Evolutionary conservation across 2,329 filamentous ascomycete genomes (phyloP), one percentile per base, ranked within the genome.

Genomic region (Leptosphaerulina australis): DNA sequence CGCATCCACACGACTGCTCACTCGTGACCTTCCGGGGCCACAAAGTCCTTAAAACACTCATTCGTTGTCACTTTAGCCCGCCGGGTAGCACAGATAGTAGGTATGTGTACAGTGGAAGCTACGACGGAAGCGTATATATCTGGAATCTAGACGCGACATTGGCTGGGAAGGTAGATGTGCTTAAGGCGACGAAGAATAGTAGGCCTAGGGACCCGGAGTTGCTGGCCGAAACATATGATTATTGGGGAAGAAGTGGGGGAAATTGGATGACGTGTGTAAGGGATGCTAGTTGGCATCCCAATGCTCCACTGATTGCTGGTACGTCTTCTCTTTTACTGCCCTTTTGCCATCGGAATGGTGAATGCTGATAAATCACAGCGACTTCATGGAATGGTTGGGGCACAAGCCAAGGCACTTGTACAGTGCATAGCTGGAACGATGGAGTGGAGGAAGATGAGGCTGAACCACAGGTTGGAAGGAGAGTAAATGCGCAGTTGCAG

Each of bases 21-120:
- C 78, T 97, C 2, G 94, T 97, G 36, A 97, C 93, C 0, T 97
- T 95, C 80, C 85, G 91, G 20, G 93, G 93, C 8, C 94, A 99
- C 74, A 84, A 83, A 55, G 91, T 99, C 10, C 81, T 95, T 53
- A 88, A 90, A 64, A 97, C 94, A 1, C 79, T 97, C 30, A 97
- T 97, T 60, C 82, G 94, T 53, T 97, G 94, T 66, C 93, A 97
- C 74, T 99, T 99, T 74, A 94, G 90, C 24, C 94, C 94, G 0
- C 85, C 90, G 0, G 84, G 82, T 9, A 92, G 90, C 67, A 93
- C 91, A 2, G 89, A 97, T 69, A 91, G 89, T 7, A 83, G 91
- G 62, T 97, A 97, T 68, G 91, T 99, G 17, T 97, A 97, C 74
- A 89, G 88, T 15, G 94, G 94, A 17, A 95, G 90, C 63, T 85